A percentile compares a stretch with the other conserved stretches of the same genome.
Conservation (phyloP, 1,284 basidiomycete genomes). For the Wallemia ichthyophaga region DNA sequence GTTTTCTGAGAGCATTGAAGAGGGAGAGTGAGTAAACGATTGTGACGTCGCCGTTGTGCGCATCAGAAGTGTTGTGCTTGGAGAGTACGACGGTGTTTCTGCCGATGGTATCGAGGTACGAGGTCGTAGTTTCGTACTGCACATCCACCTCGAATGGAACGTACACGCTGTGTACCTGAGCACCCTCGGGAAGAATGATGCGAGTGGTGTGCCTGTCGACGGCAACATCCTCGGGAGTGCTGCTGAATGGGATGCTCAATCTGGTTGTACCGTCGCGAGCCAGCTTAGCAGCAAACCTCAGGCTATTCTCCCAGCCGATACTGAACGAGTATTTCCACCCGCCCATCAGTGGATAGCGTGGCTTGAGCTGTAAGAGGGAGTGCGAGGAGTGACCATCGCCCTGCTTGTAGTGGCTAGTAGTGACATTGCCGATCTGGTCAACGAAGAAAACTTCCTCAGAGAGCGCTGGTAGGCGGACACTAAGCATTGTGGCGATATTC, state of each 20-base stretch:
- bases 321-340: constrained; percentile 96
- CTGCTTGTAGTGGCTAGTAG: constrained; percentile 56
- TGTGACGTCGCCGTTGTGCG: constrained; percentile 26
- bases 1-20: neutral
- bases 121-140: constrained; percentile 33
- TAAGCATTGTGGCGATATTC: constrained; percentile 37
- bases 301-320: constrained; percentile 64
- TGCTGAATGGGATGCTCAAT: constrained; percentile 61
- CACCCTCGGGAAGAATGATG: constrained; percentile 75
- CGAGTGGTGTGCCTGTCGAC: constrained; percentile 48
- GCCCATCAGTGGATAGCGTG: constrained; percentile 74
- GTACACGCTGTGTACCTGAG: constrained; percentile 41
- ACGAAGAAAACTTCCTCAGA: constrained; percentile 58
- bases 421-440: constrained; percentile 83
- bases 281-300: constrained; percentile 39
- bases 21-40: neutral
- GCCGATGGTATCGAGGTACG: constrained; percentile 81
- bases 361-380: constrained; percentile 46
- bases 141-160: constrained; percentile 45
- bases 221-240: constrained; percentile 43
- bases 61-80: constrained; percentile 44
- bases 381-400: constrained; percentile 13
- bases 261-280: constrained; percentile 29
- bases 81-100: constrained; percentile 43
- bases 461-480: constrained; percentile 46